A percentile compares a stretch with the other conserved stretches of the same genome.
These are phyloP conservation scores for Neocucurbitaria cava DNA, from an alignment of 2,329 filamentous ascomycete species.

Conservation along the genomic window DNA sequence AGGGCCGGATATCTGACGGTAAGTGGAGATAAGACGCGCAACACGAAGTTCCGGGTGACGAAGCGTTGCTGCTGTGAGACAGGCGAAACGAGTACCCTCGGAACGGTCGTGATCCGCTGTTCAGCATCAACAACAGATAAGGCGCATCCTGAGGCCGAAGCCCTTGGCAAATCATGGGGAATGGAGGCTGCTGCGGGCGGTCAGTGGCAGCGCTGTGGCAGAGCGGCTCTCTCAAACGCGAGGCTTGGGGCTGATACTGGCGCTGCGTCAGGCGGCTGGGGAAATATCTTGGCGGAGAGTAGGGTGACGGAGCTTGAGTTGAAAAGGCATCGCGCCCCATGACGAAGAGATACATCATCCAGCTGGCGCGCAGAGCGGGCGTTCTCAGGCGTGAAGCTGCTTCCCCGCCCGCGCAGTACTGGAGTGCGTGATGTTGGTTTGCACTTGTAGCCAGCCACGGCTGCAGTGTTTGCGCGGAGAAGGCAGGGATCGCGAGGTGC, in stretches of 20 bases:
- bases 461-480: conserved; percentile 22
- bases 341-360: conserved; percentile 2
- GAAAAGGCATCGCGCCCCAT: conserved; percentile 19
- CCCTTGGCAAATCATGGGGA: conserved; percentile 30
- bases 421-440: conserved; percentile 6
- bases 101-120: conserved; percentile 39
- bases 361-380: background rate
- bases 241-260: conserved; percentile 39
- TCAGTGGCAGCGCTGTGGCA: conserved; percentile 32
- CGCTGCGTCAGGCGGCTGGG: conserved; percentile 37
- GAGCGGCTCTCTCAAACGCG: conserved; percentile 40
- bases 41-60: conserved; percentile 25
- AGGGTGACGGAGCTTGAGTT: conserved; percentile 6
- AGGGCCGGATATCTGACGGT: background rate
- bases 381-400: conserved; percentile 1
- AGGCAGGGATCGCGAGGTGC: conserved; percentile 19
- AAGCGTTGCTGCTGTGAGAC: conserved; percentile 42
- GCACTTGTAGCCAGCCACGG: conserved; percentile 10
- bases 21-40: conserved; percentile 24
- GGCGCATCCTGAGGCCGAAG: conserved; percentile 28
- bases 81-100: conserved; percentile 42
- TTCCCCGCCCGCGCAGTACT: conserved; percentile 6
- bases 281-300: conserved; percentile 21
- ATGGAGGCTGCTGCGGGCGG: conserved; percentile 26
- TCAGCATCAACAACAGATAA: conserved; percentile 42